These are phyloP conservation scores for Gymnopilus junonius DNA, from an alignment of 768 basidiomycete genomes.

Conservation along the genomic window DNA sequence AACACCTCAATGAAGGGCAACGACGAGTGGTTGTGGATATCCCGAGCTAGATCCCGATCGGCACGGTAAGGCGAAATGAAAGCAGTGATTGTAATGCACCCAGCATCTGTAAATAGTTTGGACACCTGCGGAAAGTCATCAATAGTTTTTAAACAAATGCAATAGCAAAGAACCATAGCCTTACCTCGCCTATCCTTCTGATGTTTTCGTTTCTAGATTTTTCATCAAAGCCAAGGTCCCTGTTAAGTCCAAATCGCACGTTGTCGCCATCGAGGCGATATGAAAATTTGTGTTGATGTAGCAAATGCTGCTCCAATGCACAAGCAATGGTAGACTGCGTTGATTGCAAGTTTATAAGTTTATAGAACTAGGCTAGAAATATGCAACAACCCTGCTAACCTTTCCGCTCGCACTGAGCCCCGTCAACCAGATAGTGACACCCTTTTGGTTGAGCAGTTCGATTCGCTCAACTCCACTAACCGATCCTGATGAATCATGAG, in stretches of 20 bases:
- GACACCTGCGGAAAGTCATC: slow-evolving; percentile 69
- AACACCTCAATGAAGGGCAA: slow-evolving; percentile 94
- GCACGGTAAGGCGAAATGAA: slow-evolving; percentile 98
- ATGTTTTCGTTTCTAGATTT: slow-evolving; percentile 95
- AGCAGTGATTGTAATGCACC: slow-evolving; percentile 86
- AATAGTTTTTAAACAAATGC: not conserved
- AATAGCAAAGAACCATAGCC: slow-evolving; percentile 12
- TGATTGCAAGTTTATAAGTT: not conserved
- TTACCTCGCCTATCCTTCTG: slow-evolving; percentile 92
- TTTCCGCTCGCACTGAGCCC: slow-evolving; percentile 96
- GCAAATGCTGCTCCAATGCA: slow-evolving; percentile 93
- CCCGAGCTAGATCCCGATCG: slow-evolving; percentile 83
- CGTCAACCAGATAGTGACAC: slow-evolving; percentile 95
- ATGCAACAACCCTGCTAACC: slow-evolving; percentile 44
- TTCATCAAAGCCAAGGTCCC: slow-evolving; percentile 93
- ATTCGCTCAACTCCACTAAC: slow-evolving; percentile 71
- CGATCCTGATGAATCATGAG: slow-evolving; percentile 56
- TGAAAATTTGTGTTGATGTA: slow-evolving; percentile 82
- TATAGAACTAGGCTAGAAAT: not conserved
- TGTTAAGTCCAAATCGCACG: slow-evolving; percentile 94
- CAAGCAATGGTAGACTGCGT: slow-evolving; percentile 93
- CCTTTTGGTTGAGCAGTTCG: slow-evolving; percentile 73
- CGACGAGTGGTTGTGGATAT: slow-evolving; percentile 73
- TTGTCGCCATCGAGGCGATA: slow-evolving; percentile 98
- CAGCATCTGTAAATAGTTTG: slow-evolving; percentile 90